Conservation (phyloP, 352 stramenopile species). For the Phytophthora fragariae region DNA sequence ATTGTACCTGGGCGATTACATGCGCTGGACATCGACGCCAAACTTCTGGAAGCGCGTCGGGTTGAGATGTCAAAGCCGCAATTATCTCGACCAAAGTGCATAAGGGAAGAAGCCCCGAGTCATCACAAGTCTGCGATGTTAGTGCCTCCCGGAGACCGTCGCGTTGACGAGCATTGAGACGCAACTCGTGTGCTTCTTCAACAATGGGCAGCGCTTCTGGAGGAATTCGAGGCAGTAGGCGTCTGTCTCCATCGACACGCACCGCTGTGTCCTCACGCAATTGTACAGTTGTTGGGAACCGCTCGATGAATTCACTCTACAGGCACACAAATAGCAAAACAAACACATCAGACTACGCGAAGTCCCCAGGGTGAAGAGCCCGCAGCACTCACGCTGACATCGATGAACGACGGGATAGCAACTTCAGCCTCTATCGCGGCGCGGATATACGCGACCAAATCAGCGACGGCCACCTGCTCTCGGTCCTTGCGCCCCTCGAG, state of each 20-base stretch:
- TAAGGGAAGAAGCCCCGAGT: constrained; percentile 36
- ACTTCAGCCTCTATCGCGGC: constrained; percentile 63
- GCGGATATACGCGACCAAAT: constrained; percentile 60
- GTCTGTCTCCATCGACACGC: constrained; percentile 39
- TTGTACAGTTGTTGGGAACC: constrained; percentile 65
- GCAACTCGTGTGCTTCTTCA: constrained; percentile 51
- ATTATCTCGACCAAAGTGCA: constrained; percentile 48
- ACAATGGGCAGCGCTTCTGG: constrained; percentile 49
- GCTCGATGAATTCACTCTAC: constrained; percentile 59
- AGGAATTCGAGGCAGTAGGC: constrained; percentile 43
- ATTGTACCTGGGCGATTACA: constrained; percentile 54
- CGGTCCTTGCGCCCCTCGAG: constrained; percentile 50
- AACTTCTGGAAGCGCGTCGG: constrained; percentile 46
- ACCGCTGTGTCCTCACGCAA: constrained; percentile 67
- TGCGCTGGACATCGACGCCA: constrained; percentile 54
- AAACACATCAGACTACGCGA: constrained; percentile 1
- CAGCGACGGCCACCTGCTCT: constrained; percentile 57
- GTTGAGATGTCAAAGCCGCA: constrained; percentile 37
- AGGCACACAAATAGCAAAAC: constrained; percentile 6
- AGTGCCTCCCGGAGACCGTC: constrained; percentile 36
- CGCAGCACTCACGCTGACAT: constrained; percentile 55
- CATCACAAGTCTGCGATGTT: constrained; percentile 13
- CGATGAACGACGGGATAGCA: constrained; percentile 66
- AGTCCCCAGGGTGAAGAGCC: background rate
- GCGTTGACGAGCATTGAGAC: constrained; percentile 58